Base-by-base conservation (phyloP, 352 stramenopile genomes). In the Phytopythium litorale region DNA sequence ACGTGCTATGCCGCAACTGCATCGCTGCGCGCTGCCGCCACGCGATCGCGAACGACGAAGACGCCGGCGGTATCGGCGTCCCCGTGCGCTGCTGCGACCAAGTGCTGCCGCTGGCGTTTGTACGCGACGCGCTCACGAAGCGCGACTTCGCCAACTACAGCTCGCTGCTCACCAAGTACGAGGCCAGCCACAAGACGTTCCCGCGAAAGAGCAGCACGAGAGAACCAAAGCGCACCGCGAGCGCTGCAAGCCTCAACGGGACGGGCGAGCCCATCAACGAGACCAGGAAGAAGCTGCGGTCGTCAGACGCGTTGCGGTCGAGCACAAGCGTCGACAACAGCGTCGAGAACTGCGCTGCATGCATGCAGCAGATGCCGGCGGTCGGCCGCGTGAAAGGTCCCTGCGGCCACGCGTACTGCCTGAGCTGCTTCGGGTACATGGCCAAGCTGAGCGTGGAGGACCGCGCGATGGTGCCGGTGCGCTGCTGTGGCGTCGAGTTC, bases 401-500 rank as follows among this genome's bases (percentile, higher is more conserved):
- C 2, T 85, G 73, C 53, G 63, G 60, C 4, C 73, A 87, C 55
- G 56, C 68, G 15, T 81, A 87, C 60, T 87, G 75, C 58, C 11
- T 68, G 7, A 32, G 42, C 15, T 87, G 75, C 42, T 25, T 87
- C 4, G 43, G 58, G 21, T 69, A 54, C 35, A 75, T 84, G 73
- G 66, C 68, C 7, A 68, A 62, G 42, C 15, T 64, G 37, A 81
- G 75, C 23, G 30, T 88, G 5, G 46, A 56, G 21, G 72, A 92
- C 51, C 73, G 83, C 1, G 48, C 65, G 7, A 48, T 73, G 12
- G 61, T 79, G 40, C 83, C 79, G 37, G 70, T 74, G 35, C 80
- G 83, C 37, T 92, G 79, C 68, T 92, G 80, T 57, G 72, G 73
- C 9, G 60, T 75, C 30, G 79, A 92, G 32, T 83, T 87, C 46